Percentiles rank a stretch among this genome's conserved stretches.
Evolutionary conservation across 208 protist species (phyloP).

Genomic region (Leishmania gerbilli): DNA sequence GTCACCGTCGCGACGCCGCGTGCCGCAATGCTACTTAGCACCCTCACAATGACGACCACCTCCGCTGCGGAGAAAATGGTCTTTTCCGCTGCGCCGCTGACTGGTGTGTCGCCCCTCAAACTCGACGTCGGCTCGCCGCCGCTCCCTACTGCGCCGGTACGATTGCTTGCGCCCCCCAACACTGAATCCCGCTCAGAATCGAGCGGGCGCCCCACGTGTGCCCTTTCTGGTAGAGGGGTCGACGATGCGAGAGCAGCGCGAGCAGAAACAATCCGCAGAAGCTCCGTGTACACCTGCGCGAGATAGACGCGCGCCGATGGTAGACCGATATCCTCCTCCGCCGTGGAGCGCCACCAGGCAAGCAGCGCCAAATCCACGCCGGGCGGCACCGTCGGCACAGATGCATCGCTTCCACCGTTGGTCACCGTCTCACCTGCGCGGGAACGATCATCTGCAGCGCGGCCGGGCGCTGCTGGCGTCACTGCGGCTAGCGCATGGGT

Average conservation of each 20-base stretch:
- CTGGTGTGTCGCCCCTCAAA: not conserved
- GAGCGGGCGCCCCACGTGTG: not conserved
- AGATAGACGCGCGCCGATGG: constrained; percentile 21
- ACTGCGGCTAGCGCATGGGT: not conserved
- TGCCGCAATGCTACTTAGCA: constrained; percentile 26
- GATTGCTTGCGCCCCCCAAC: not conserved
- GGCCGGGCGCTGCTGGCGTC: not conserved
- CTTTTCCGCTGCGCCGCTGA: not conserved
- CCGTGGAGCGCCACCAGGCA: constrained; percentile 25
- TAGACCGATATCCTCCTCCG: constrained; percentile 19
- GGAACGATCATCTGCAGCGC: not conserved
- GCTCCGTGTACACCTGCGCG: constrained; percentile 16
- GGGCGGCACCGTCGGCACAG: too few relatives aligned
- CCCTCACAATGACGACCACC: constrained; percentile 21
- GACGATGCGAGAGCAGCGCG: not conserved
- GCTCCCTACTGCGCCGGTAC: not conserved
- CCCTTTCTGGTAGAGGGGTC: not conserved
- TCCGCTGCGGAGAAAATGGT: constrained; percentile 14
- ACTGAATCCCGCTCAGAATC: not conserved
- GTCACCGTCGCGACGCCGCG: constrained; percentile 2
- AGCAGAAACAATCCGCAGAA: constrained; percentile 13
- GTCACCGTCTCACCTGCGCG: not conserved
- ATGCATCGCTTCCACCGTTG: too few relatives aligned
- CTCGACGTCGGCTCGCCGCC: not conserved
- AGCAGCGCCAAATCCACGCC: constrained; percentile 7